phyloP scores from a whole-genome alignment of 2,329 filamentous ascomycete genomes.

The Aspergillus texensis region DNA sequence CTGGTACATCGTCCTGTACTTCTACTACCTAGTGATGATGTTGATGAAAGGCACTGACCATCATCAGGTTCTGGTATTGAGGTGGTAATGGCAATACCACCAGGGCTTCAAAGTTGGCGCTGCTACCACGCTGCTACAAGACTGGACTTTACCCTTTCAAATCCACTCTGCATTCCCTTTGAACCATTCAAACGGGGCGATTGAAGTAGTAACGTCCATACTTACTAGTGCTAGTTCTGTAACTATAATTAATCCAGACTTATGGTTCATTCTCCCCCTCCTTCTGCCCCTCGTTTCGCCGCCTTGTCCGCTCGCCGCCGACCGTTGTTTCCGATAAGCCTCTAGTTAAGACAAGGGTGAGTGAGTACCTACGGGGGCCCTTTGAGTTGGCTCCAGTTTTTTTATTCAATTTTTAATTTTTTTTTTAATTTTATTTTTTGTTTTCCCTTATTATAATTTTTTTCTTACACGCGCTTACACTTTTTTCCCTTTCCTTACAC shows the following conservation, averaged over 20 bases:
- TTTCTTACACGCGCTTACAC: conserved; percentile 16
- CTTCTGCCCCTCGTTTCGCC: conserved; percentile 25
- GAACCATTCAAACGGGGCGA: not conserved
- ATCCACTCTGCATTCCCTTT: not conserved
- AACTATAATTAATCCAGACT: conserved; percentile 3
- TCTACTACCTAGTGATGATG: not conserved
- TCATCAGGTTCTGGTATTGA: not conserved
- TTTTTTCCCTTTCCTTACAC: conserved; percentile 6
- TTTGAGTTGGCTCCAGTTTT: not conserved
- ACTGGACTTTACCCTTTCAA: not conserved
- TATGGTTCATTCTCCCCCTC: conserved; percentile 9
- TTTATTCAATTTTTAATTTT: not conserved
- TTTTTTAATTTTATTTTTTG: not conserved
- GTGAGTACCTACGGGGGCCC: not conserved
- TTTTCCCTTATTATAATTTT: not conserved
- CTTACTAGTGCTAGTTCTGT: not conserved
- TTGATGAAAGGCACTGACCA: not conserved
- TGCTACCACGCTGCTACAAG: not conserved
- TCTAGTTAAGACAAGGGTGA: conserved; percentile 9
- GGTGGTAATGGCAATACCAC: not conserved
- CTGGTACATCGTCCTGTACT: not conserved
- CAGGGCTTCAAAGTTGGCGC: not conserved
- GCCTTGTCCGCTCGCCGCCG: conserved; percentile 20
- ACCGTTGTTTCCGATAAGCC: conserved; percentile 39
- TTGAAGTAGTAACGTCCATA: not conserved